Evolutionary conservation across 768 basidiomycete species (phyloP), one percentile per base, ranked within the genome.

Genomic region (Hypsizygus marmoreus): DNA sequence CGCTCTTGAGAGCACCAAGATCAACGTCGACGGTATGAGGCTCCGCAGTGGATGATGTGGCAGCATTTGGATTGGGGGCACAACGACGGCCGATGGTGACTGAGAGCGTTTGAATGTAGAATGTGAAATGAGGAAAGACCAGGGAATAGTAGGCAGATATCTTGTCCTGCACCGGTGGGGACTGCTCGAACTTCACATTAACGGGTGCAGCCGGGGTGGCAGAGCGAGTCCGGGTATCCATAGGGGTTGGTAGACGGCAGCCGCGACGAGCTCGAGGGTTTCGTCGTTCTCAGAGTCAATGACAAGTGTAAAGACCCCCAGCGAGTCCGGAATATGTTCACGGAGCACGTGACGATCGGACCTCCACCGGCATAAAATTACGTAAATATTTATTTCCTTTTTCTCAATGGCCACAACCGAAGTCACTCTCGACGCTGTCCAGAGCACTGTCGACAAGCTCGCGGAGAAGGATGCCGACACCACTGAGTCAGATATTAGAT

Each of bases 81-180:
- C 89, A 91, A 53, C 92, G 81, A 32, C 97, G 82, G 31, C 97
- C 97, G 65, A 99, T 95, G 47, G 92, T 92, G 56, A 97, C 88
- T 30, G 82, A 84, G 53, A 97, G 85, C 16, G 92, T 97, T 71
- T 97, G 91, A 45, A 99, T 88, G 74, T 95, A 99, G 71, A 97
- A 98, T 44, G 91, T 91, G 71, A 94, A 95, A 64, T 86, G 82
- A 24, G 91, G 91, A 63, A 97, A 97, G 65, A 92, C 89, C 47
- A 95, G 86, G 63, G 86, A 88, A 71, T 93, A 95, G 63, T 94
- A 95, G 50, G 93, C 93, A 64, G 86, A 85, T 62, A 93, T 91
- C 80, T 84, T 91, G 70, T 86, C 83, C 53, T 84, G 78, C 20
- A 65, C 59, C 26, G 75, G 67, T 36, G 69, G 63, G 11, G 66